Evolutionary conservation across 2,329 filamentous ascomycete genomes (phyloP).

Genomic region (Claviceps sp.): DNA sequence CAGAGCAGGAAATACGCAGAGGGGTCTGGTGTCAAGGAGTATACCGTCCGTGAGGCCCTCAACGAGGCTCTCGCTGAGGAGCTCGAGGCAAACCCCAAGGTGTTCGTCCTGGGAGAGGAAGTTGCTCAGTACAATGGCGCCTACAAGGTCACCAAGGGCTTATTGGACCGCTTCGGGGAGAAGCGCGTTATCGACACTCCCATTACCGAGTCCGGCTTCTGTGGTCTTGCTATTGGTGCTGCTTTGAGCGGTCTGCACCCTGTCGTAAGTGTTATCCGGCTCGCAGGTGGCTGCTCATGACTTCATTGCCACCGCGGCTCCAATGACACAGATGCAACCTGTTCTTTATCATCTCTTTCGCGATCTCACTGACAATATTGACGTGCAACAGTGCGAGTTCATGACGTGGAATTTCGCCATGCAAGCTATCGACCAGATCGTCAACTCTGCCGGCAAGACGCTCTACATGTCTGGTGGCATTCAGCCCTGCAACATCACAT

Average conservation of each 20-base stretch:
- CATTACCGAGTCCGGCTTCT: constrained; percentile 95
- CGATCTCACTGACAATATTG: not conserved
- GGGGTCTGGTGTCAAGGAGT: constrained; percentile 61
- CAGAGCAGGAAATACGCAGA: constrained; percentile 45
- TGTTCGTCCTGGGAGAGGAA: constrained; percentile 94
- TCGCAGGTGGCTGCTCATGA: not conserved
- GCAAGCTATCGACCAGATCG: constrained; percentile 99
- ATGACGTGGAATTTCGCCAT: constrained; percentile 99
- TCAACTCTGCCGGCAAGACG: constrained; percentile 98
- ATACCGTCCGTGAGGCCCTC: constrained; percentile 91
- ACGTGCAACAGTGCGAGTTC: constrained; percentile 68
- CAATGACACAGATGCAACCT: not conserved
- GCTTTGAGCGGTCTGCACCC: constrained; percentile 90
- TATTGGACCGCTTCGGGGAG: constrained; percentile 92
- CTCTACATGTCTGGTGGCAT: constrained; percentile 99
- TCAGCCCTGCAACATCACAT: constrained; percentile 98
- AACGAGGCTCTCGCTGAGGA: constrained; percentile 98
- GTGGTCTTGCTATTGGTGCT: constrained; percentile 84
- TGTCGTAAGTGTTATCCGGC: constrained; percentile 50
- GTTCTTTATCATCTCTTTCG: not conserved
- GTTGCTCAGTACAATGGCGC: constrained; percentile 99
- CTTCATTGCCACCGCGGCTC: not conserved
- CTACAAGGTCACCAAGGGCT: constrained; percentile 98
- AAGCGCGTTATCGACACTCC: constrained; percentile 96
- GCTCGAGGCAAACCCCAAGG: constrained; percentile 86